Conservation (phyloP, 176 grass and related monocot genomes). For the Hordeum vulgare region MorexV3_pseudomolecules_assembly NC_058523.1:435728943-435729442, state of each 20-base stretch:
- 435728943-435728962: neutral
- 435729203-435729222: neutral
- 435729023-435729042: neutral
- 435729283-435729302: constrained; percentile 12
- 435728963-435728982: neutral
- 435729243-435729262: constrained; percentile 12
- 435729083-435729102: constrained; percentile 1
- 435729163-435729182: neutral
- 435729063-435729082: neutral
- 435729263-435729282: constrained; percentile 17
- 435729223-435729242: neutral
- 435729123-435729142: constrained; percentile 14
- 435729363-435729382: constrained; percentile 44
- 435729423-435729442: constrained; percentile 17
- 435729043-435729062: neutral
- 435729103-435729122: neutral
- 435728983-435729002: neutral
- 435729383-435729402: constrained; percentile 84
- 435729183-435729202: neutral
- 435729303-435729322: constrained; percentile 71
- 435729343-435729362: constrained; percentile 63
- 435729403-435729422: constrained; percentile 25
- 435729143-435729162: neutral
- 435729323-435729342: constrained; percentile 83
- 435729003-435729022: neutral